A percentile compares a stretch with the other conserved stretches of the same genome.
Evolutionary conservation across 2,329 filamentous ascomycete species (phyloP).

Genomic region (Cadophora malorum): DNA sequence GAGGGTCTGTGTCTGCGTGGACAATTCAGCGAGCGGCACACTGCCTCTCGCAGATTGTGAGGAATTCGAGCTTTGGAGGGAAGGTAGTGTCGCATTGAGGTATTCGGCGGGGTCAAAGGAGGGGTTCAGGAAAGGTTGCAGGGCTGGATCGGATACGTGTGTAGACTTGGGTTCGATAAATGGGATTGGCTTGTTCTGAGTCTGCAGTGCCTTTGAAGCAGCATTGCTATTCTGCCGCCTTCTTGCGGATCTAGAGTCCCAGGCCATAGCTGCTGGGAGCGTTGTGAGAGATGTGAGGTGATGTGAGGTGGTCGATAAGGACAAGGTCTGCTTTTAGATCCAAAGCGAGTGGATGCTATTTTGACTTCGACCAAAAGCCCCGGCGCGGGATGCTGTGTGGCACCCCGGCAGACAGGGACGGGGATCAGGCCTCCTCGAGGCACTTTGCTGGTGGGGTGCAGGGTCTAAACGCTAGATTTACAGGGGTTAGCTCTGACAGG

Average conservation of each 20-base stretch:
- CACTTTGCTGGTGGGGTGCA: background rate
- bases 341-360: slow-evolving; percentile 2
- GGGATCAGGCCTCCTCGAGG: background rate
- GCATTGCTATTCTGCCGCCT: slow-evolving; percentile 41
- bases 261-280: slow-evolving; percentile 36
- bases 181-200: slow-evolving; percentile 26
- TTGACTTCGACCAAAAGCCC: background rate
- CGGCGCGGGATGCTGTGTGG: background rate
- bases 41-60: slow-evolving; percentile 41
- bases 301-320: too few species aligned
- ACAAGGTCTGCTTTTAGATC: slow-evolving; percentile 3
- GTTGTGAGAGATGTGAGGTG: background rate
- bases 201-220: slow-evolving; percentile 27
- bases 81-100: slow-evolving; percentile 79
- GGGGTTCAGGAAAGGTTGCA: slow-evolving; percentile 76
- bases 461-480: background rate
- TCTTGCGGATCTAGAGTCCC: slow-evolving; percentile 42
- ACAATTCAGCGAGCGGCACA: slow-evolving; percentile 75
- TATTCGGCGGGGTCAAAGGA: slow-evolving; percentile 85
- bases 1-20: slow-evolving; percentile 81
- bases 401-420: background rate
- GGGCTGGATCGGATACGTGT: slow-evolving; percentile 73
- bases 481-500: slow-evolving; percentile 4
- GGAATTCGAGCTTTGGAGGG: slow-evolving; percentile 56
- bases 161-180: slow-evolving; percentile 50